Evolutionary conservation across 1,139 yeast species (phyloP), one percentile per base, ranked within the genome.

Genomic region (Eremothecium gossypii): DNA sequence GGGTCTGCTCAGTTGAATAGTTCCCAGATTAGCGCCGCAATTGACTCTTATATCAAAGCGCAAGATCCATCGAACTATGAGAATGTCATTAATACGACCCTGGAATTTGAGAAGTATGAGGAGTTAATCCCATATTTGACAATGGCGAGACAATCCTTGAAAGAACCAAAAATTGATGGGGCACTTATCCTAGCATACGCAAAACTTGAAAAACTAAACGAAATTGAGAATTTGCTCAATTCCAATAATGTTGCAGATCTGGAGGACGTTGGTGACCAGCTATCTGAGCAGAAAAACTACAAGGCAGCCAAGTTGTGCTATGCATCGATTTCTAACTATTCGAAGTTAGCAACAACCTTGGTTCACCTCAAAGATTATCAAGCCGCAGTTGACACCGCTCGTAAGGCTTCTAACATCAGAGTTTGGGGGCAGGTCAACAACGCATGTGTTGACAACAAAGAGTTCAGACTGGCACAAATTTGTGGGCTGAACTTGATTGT

Each of bases 371-470:
- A 78, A 46, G 97, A 91, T 63, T 87, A 87, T 66, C 97, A 91
- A 69, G 80, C 86, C 44, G 98, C 99, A 40, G 98, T 91, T 50
- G 98, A 91, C 60, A 87, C 96, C 66, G 99, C 98, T 13, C 83
- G 98, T 71, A 93, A 91, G 69, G 98, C 98, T 4, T 84, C 95
- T 37, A 89, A 89, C 66, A 79, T 82, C 49, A 76, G 74, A 59
- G 98, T 91, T 34, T 91, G 99, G 99, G 91, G 87, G 67, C 95
- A 89, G 66, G 99, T 91, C 42, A 86, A 87, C 65, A 83, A 81
- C 62, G 98, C 97, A 20, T 91, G 98, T 76, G 81, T 91, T 63
- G 96, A 83, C 58, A 85, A 86, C 68, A 80, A 81, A 65, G 98
- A 91, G 65, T 93, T 91, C 74, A 79, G 96, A 65, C 74, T 91